Base-by-base conservation (phyloP, 495 filamentous ascomycete genomes). In the Neurospora sp. region DNA sequence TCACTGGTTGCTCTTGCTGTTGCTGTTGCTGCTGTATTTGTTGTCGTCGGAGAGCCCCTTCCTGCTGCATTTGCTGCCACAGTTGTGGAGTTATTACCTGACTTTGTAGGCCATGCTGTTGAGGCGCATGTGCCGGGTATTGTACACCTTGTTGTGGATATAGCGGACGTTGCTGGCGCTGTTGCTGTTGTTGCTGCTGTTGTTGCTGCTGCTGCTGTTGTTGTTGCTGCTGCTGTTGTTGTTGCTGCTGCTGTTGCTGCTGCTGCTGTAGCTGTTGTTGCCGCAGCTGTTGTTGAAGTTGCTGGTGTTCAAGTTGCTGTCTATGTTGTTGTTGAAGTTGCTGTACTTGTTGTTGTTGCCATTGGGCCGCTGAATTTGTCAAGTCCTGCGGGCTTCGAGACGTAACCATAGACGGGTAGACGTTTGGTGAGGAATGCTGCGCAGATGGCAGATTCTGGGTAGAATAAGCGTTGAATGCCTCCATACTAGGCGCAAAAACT, bases 231-330 rank as follows among this genome's bases (percentile, higher is more conserved):
- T 76, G 79, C 12, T 49, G 72, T 39, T 76, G 76, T 12, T 62
- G 39, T 40, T 74, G 60, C 18, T 72, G 76, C 12, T 75, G 72
- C 40, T 85, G 80, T 9, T 80, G 73, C 38, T 81, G 83, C 44
- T 49, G 73, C 14, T 69, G 69, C 54, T 76, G 79, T 14, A 49
- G 72, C 42, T 76, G 76, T 18, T 62, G 39, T 41, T 74, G 60
- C n/a, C 73, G 76, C 12, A 76, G 72, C 41, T 85, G 80, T 10
- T 80, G 73, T 42, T 81, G 83, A 38, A 38, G 37, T 38, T 38
- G 37, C 37, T 38, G 37, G 37, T 38, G 37, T 38, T 38, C 37
- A 70, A 82, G 82, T 66, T 86, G 83, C 54, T 83, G 84, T 72
- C 77, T 84, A 31, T 31, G 31, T 71, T 85, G 49, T 39, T 66